These are phyloP conservation scores for Bonia amplexicaulis DNA, from an alignment of 176 grass and related monocot species.

Conservation along the genomic window DNA sequence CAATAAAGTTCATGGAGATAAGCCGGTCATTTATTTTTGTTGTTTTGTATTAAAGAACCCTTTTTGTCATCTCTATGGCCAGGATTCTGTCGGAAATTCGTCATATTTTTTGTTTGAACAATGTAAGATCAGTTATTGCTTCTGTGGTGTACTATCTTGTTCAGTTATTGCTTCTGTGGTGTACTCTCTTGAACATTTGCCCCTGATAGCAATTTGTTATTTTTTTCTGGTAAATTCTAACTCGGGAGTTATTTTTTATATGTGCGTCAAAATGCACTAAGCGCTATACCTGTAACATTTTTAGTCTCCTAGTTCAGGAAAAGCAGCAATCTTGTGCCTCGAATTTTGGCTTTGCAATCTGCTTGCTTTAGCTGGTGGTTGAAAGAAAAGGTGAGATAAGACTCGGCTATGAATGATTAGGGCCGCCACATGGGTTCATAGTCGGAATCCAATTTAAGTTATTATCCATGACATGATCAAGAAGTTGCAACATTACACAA, in stretches of 20 bases:
- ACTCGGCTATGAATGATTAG: conserved; percentile 19
- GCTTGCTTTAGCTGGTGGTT: conserved; percentile 24
- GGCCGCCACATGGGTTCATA: conserved; percentile 18
- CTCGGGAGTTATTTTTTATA: background rate
- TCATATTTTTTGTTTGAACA: conserved; percentile 35
- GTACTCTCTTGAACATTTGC: conserved; percentile 1
- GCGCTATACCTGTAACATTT: background rate
- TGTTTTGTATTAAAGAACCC: conserved; percentile 24
- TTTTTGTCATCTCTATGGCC: conserved; percentile 33
- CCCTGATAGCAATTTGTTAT: background rate
- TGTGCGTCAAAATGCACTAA: background rate
- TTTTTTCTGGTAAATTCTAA: background rate
- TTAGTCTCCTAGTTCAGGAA: background rate
- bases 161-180: background rate
- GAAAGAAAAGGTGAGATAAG: conserved; percentile 16
- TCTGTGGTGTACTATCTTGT: background rate
- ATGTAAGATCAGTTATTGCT: conserved; percentile 23
- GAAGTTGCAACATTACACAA: background rate
- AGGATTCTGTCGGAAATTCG: conserved; percentile 13
- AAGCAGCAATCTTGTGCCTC: background rate
- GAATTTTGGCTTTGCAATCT: background rate
- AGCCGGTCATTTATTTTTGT: conserved; percentile 26
- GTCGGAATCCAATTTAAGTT: conserved; percentile 32
- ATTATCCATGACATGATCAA: background rate
- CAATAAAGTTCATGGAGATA: conserved; percentile 48